These are phyloP conservation scores for Podospora appendiculata DNA, from an alignment of 495 filamentous ascomycete species.

Conservation along the genomic window DNA sequence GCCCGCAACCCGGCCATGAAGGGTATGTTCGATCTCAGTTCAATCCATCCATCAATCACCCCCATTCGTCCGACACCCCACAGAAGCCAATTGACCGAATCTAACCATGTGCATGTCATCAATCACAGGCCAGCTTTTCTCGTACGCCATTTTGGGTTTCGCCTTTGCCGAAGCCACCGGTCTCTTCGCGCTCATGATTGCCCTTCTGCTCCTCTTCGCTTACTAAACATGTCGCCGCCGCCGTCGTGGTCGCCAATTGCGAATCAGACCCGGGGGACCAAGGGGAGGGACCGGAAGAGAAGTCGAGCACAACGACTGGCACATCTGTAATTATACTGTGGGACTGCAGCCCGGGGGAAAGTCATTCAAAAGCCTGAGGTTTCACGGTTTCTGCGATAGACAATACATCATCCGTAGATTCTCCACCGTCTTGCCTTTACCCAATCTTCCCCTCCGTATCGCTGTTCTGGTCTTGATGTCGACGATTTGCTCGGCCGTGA, in stretches of 20 bases:
- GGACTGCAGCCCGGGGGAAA: background rate
- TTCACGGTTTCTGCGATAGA: background rate
- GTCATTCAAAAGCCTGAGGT: background rate
- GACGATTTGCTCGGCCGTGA: too few species aligned
- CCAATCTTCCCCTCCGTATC: too few species aligned
- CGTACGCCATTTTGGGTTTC: slow-evolving; percentile 32
- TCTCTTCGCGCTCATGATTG: slow-evolving; percentile 36
- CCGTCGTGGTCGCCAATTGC: background rate
- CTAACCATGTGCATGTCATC: background rate
- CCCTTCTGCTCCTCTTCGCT: slow-evolving; percentile 33
- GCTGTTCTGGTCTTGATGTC: too few species aligned
- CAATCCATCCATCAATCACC: background rate
- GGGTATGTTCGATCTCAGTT: slow-evolving; percentile 11
- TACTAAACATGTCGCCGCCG: slow-evolving; percentile 17
- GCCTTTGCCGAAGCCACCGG: slow-evolving; percentile 34
- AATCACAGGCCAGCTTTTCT: slow-evolving; percentile 26
- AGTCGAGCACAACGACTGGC: background rate
- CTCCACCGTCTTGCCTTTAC: background rate
- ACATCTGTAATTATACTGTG: background rate
- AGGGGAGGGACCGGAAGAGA: background rate
- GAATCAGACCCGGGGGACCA: background rate
- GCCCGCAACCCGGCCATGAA: slow-evolving; percentile 32
- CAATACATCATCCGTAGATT: background rate
- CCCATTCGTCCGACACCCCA: background rate
- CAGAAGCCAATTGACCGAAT: background rate